These are phyloP conservation scores for Agrocybe pediades DNA, from an alignment of 768 basidiomycete species.

Conservation along the genomic window DNA sequence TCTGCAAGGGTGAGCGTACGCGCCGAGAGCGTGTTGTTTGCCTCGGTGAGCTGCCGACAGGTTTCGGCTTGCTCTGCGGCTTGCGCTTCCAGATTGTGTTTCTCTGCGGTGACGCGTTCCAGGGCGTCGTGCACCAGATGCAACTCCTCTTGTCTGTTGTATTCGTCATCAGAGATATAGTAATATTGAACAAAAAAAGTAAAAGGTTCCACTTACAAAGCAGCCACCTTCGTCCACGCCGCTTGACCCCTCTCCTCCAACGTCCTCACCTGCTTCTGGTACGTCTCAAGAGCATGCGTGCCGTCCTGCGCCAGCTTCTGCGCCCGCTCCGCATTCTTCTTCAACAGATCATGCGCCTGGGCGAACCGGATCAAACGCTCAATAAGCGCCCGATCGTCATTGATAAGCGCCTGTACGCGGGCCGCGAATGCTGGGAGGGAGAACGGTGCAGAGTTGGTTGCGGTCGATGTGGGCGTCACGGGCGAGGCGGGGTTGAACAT, in stretches of 20 bases:
- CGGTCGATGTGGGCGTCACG: too few species aligned
- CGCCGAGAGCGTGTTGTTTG: constrained; percentile 77
- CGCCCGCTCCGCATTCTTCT: constrained; percentile 89
- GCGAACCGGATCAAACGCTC: constrained; percentile 84
- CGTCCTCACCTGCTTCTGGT: constrained; percentile 83
- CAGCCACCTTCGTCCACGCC: constrained; percentile 51
- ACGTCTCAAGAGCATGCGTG: constrained; percentile 77
- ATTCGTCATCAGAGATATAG: constrained; percentile 11
- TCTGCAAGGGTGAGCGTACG: constrained; percentile 70
- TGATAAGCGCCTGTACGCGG: constrained; percentile 78
- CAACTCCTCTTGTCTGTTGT: constrained; percentile 65
- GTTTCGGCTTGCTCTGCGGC: constrained; percentile 77
- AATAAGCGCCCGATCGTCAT: constrained; percentile 83
- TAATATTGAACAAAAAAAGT: constrained; percentile 8
- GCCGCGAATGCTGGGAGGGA: constrained; percentile 75
- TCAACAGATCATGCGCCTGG: constrained; percentile 86
- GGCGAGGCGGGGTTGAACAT: constrained; percentile 24
- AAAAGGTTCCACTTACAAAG: constrained; percentile 47
- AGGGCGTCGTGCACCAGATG: constrained; percentile 59
- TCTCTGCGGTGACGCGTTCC: constrained; percentile 62
- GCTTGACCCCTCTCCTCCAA: constrained; percentile 74
- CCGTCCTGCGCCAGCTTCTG: constrained; percentile 90
- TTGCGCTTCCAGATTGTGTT: constrained; percentile 66
- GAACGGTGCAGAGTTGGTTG: constrained; percentile 43
- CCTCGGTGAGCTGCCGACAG: constrained; percentile 71